phyloP scores from a whole-genome alignment of 805 yeast genomes.

The Hanseniaspora occidentalis region DNA sequence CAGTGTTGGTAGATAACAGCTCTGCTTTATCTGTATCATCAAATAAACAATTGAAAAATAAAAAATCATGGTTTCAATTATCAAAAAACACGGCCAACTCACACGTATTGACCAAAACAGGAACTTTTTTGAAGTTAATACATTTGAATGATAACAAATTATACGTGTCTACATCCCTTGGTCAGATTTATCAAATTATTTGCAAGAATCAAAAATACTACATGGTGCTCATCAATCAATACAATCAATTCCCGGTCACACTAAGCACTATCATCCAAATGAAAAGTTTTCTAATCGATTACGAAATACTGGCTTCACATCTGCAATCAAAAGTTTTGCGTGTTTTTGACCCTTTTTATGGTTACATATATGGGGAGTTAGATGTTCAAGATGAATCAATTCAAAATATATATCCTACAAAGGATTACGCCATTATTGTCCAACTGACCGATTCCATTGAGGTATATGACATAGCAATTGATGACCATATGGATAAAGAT shows the following conservation, averaged over 20 bases:
- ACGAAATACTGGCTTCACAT: not conserved
- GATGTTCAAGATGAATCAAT: not conserved
- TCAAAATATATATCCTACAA: not conserved
- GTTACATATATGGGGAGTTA: not conserved
- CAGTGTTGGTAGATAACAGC: not conserved
- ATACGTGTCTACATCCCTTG: not conserved
- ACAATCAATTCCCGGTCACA: not conserved
- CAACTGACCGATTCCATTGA: not conserved
- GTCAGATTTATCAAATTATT: not conserved
- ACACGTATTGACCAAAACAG: not conserved
- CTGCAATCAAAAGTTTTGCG: not conserved
- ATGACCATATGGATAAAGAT: not conserved
- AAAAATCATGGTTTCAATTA: not conserved
- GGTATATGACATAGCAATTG: not conserved
- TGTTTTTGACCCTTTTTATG: not conserved
- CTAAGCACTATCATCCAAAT: not conserved
- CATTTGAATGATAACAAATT: not conserved
- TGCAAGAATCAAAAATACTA: not conserved
- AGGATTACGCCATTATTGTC: not conserved
- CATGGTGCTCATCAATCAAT: not conserved
- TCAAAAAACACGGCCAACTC: no score
- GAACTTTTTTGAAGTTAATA: not conserved
- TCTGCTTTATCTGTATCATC: no score
- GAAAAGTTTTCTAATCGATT: not conserved
- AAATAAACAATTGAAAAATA: not conserved